These are phyloP conservation scores for Chrysanthemum seticuspe DNA, from an alignment of 129 eudicot species.

Conservation along the genomic window DNA sequence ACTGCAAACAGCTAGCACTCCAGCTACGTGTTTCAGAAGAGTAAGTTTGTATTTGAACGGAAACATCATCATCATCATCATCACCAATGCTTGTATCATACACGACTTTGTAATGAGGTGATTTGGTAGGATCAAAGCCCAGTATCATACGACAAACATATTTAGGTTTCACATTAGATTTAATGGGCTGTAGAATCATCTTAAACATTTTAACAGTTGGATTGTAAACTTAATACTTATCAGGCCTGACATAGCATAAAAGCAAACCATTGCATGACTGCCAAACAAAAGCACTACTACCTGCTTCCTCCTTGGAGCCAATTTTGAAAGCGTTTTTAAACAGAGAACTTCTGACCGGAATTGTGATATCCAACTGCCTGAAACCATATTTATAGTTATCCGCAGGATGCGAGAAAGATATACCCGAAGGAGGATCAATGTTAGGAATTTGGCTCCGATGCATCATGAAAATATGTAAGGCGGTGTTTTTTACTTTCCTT, in stretches of 20 bases:
- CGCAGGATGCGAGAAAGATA: not conserved
- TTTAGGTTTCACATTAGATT: too few species aligned
- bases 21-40: too few species aligned
- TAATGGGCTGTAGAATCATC: not conserved
- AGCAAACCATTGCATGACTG: not conserved
- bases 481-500: too few species aligned
- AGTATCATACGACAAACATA: not conserved
- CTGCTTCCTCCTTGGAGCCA: not conserved
- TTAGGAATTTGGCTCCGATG: not conserved
- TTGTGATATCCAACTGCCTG: not conserved
- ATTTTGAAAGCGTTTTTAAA: not conserved
- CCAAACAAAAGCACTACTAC: not conserved
- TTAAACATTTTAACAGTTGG: not conserved
- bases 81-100: not conserved
- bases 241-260: not conserved
- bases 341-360: not conserved
- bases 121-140: conserved; percentile 6
- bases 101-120: conserved; percentile 9
- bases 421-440: not conserved
- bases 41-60: too few species aligned
- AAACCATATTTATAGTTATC: not conserved
- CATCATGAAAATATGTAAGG: not conserved
- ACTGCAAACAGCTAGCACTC: too few species aligned
- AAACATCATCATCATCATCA: too few species aligned
- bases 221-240: conserved; percentile 4